Conservation (phyloP, 257 asterid genomes). For the Thymus quinquecostatus region DNA sequence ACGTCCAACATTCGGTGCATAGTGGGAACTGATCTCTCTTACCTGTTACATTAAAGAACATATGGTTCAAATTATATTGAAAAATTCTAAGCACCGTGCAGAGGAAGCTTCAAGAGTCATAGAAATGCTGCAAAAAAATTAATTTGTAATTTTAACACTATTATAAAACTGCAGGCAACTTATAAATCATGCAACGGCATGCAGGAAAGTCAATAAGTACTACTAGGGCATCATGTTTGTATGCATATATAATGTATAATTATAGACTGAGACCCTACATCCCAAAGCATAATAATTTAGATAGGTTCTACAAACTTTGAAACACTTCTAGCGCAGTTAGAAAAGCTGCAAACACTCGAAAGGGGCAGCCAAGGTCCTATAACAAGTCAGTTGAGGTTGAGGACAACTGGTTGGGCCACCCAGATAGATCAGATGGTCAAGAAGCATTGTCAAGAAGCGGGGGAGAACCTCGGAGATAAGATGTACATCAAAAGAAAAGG, state of each 20-base stretch:
- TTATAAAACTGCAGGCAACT: constrained; percentile 7
- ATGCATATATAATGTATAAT: neutral
- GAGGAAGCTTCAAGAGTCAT: constrained; percentile 19
- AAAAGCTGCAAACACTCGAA: neutral
- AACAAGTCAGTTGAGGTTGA: neutral
- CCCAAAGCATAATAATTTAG: constrained; percentile 1
- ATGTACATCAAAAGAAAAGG: neutral
- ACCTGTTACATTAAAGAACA: constrained; percentile 54
- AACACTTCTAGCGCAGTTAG: neutral
- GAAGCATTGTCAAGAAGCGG: neutral
- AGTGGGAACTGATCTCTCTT: constrained; percentile 59
- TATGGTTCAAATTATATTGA: constrained; percentile 18
- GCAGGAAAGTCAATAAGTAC: neutral
- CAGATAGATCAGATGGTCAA: neutral
- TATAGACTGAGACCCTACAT: neutral
- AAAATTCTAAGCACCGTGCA: constrained; percentile 12
- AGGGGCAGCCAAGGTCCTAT: neutral
- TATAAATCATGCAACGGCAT: neutral
- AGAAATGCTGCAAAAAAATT: constrained; percentile 7
- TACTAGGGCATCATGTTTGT: neutral
- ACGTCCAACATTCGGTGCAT: constrained; percentile 57
- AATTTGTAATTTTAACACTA: constrained; percentile 3
- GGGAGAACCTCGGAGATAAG: neutral
- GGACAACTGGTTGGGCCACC: neutral
- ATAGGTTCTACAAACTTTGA: neutral